Conservation (phyloP, 768 basidiomycete species). For the Clitopilus passeckerianus region DNA sequence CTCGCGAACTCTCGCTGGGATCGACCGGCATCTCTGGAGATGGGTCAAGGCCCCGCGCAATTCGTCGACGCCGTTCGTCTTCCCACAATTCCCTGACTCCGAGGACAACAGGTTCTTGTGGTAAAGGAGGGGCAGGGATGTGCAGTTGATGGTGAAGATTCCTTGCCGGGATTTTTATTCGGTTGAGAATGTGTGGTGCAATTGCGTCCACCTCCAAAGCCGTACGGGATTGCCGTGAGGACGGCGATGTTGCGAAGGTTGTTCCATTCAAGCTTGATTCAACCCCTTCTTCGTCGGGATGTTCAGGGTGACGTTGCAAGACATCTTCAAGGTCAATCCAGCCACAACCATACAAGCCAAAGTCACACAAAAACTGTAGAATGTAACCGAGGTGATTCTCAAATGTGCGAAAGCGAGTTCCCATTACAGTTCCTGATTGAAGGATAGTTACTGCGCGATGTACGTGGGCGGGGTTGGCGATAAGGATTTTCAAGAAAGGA, state of each 20-base stretch:
- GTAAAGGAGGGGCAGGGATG: slow-evolving; percentile 49
- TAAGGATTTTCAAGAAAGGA: slow-evolving; percentile 84
- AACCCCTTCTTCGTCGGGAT: slow-evolving; percentile 26
- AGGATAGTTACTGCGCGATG: slow-evolving; percentile 72
- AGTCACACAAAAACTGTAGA: slow-evolving; percentile 93
- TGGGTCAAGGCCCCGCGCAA: slow-evolving; percentile 61
- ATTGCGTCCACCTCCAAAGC: slow-evolving; percentile 81
- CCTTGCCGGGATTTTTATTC: slow-evolving; percentile 59
- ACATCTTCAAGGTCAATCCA: slow-evolving; percentile 73
- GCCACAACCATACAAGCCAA: slow-evolving; percentile 91
- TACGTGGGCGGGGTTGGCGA: slow-evolving; percentile 66
- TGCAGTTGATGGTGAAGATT: slow-evolving; percentile 61
- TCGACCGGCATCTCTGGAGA: slow-evolving; percentile 71
- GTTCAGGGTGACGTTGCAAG: slow-evolving; percentile 45
- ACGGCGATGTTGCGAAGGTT: slow-evolving; percentile 45
- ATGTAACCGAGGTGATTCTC: slow-evolving; percentile 89
- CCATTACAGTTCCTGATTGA: slow-evolving; percentile 79
- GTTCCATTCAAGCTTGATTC: slow-evolving; percentile 11
- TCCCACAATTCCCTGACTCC: slow-evolving; percentile 96
- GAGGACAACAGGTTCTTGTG: slow-evolving; percentile 72
- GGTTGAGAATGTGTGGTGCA: slow-evolving; percentile 83
- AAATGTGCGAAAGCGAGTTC: slow-evolving; percentile 70
- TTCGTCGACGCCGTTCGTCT: slow-evolving; percentile 80
- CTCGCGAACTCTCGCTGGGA: slow-evolving; percentile 59
- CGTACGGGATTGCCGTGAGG: slow-evolving; percentile 61